These are phyloP conservation scores for Dothidotthia symphoricarpi DNA, from an alignment of 2,329 filamentous ascomycete species.

Conservation along the genomic window DNA sequence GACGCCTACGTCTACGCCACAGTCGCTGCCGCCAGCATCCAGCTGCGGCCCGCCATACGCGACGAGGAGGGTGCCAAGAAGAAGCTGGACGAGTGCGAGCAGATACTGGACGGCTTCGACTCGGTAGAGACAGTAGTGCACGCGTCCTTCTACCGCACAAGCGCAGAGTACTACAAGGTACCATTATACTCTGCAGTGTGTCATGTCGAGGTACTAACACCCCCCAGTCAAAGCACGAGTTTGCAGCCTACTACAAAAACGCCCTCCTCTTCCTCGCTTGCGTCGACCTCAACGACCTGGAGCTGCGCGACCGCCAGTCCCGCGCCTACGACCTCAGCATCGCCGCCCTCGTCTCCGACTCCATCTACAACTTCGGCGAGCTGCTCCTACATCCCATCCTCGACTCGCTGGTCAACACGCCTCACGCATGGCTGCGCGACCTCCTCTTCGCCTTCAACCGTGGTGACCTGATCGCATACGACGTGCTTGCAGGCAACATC, in stretches of 20 bases:
- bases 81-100: conserved; percentile 83
- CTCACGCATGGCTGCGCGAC: conserved; percentile 84
- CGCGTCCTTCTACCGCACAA: conserved; percentile 92
- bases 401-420: conserved; percentile 72
- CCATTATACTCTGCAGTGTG: not conserved
- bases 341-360: conserved; percentile 86
- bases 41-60: conserved; percentile 64
- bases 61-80: conserved; percentile 80
- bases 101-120: conserved; percentile 86
- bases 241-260: conserved; percentile 95
- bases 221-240: conserved; percentile 73
- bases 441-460: conserved; percentile 98
- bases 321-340: conserved; percentile 92
- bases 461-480: conserved; percentile 85
- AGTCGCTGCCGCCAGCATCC: conserved; percentile 83
- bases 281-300: conserved; percentile 76
- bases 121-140: conserved; percentile 94
- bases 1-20: conserved; percentile 94
- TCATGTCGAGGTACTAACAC: no score
- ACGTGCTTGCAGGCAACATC: conserved; percentile 77
- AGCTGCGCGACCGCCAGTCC: conserved; percentile 70
- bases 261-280: conserved; percentile 97
- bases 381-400: conserved; percentile 96
- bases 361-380: conserved; percentile 99
- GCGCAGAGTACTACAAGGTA: conserved; percentile 88